These are phyloP conservation scores for Pterocarpus macrocarpus DNA, from an alignment of 306 rosid species.

Conservation along the genomic window DNA sequence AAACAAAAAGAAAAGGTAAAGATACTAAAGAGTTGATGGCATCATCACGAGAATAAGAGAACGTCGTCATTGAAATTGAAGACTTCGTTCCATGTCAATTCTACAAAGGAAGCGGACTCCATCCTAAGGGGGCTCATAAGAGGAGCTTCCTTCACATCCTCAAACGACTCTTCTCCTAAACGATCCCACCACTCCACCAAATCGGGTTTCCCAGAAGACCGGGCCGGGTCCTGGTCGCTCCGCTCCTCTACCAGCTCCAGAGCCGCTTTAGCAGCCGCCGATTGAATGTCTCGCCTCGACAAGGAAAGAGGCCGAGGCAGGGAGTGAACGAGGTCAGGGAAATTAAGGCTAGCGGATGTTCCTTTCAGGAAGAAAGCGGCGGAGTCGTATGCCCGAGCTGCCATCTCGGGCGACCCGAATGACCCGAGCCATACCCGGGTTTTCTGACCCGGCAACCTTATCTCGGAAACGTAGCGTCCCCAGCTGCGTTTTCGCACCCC, in stretches of 20 bases:
- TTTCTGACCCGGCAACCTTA: constrained; percentile 59
- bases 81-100: constrained; percentile 42
- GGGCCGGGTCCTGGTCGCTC: neutral
- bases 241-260: constrained; percentile 10
- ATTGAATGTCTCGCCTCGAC: constrained; percentile 57
- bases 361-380: constrained; percentile 67
- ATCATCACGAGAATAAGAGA: neutral
- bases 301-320: constrained; percentile 60
- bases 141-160: constrained; percentile 27
- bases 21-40: neutral
- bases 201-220: neutral
- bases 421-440: constrained; percentile 66
- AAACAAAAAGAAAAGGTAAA: neutral
- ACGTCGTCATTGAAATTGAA: constrained; percentile 39
- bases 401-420: constrained; percentile 61
- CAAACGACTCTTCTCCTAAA: constrained; percentile 38
- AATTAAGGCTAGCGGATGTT: constrained; percentile 56
- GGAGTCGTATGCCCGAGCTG: constrained; percentile 65
- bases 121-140: neutral
- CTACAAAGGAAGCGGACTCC: constrained; percentile 1
- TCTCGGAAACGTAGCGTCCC: constrained; percentile 70
- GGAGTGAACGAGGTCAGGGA: constrained; percentile 49
- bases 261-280: constrained; percentile 68
- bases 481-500: constrained; percentile 65
- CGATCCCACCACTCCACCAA: constrained; percentile 26